A percentile compares a stretch with the other conserved stretches of the same genome.
Conservation (phyloP, 768 basidiomycete genomes). For the Pleurotus giganteus region DNA sequence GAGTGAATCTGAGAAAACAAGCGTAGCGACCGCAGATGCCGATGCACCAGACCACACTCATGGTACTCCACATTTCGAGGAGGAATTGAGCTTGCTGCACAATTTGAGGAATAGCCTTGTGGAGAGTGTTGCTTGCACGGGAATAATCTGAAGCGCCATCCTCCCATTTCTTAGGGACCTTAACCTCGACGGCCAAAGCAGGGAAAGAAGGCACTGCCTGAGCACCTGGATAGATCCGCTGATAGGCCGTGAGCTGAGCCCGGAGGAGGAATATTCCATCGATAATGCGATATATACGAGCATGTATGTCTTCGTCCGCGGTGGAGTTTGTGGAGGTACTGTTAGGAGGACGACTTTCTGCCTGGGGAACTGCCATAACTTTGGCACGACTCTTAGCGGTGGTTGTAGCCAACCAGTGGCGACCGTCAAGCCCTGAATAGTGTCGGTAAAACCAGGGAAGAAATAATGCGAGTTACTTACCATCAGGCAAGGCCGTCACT, state of each 20-base stretch:
- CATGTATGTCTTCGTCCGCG: too few species aligned
- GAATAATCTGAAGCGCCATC: not conserved
- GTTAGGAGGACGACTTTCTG: not conserved
- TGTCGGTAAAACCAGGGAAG: not conserved
- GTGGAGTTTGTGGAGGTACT: not conserved
- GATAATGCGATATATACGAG: not conserved
- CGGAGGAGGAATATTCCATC: not conserved
- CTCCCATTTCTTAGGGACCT: not conserved
- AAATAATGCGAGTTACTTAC: not conserved
- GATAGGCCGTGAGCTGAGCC: not conserved
- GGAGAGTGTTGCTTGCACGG: not conserved
- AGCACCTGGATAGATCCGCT: not conserved
- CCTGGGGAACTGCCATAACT: not conserved
- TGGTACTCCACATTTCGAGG: not conserved
- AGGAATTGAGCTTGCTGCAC: conserved; percentile 1
- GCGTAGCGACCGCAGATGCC: not conserved
- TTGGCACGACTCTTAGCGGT: not conserved
- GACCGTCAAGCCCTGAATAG: not conserved
- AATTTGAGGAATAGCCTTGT: not conserved
- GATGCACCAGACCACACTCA: not conserved
- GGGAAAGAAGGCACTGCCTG: not conserved
- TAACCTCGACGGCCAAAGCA: not conserved
- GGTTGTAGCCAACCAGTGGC: not conserved
- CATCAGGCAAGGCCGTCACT: not conserved
- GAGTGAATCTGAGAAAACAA: not conserved